phyloP scores from a whole-genome alignment of 148 eudicot species.

The Vaccinium vitisidaea region DNA sequence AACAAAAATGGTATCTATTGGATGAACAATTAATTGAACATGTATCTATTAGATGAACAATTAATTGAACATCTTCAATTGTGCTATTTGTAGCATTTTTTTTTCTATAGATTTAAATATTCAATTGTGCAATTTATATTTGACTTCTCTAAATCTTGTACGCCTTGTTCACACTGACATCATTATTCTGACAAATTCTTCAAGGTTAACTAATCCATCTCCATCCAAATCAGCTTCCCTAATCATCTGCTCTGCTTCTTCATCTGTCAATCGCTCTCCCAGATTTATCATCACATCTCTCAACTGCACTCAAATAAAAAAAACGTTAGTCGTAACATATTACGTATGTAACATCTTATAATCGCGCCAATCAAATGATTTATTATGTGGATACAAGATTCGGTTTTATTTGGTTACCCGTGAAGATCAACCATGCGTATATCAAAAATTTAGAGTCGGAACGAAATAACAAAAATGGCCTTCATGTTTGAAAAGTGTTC shows the following conservation, averaged over 20 bases:
- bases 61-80: not conserved
- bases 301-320: conserved; percentile 31
- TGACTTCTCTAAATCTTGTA: no score
- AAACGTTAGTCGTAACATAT: not conserved
- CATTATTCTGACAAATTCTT: conserved; percentile 52
- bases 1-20: not conserved
- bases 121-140: no score
- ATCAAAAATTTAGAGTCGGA: not conserved
- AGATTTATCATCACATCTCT: conserved; percentile 48
- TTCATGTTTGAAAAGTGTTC: no score
- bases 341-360: not conserved
- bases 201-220: conserved; percentile 48
- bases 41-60: not conserved
- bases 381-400: not conserved
- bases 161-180: conserved; percentile 9
- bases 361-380: not conserved
- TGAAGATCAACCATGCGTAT: no score
- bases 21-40: not conserved
- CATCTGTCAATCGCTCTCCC: conserved; percentile 48
- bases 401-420: not conserved
- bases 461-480: no score
- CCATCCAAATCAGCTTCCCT: conserved; percentile 59
- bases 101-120: no score
- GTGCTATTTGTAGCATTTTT: not conserved
- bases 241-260: conserved; percentile 51